Conservation (phyloP, 2,329 filamentous ascomycete species). For the Diaporthe amygdali region DNA sequence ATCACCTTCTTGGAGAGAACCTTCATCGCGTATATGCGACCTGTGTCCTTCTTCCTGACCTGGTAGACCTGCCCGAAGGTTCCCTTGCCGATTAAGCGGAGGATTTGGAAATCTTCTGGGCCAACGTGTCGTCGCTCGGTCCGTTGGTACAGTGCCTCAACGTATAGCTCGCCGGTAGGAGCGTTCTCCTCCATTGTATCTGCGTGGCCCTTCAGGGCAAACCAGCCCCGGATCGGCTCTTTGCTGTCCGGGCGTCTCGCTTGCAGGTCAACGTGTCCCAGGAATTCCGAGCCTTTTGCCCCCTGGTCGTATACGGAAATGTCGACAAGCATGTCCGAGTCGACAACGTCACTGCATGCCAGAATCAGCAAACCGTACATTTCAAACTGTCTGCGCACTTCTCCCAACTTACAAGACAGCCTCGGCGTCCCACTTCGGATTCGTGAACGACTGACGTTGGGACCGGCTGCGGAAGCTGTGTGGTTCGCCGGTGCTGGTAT, state of each 20-base stretch:
- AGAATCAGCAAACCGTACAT: neutral
- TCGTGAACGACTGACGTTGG: constrained; percentile 67
- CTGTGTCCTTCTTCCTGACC: constrained; percentile 95
- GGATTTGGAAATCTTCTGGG: constrained; percentile 92
- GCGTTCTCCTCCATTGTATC: constrained; percentile 75
- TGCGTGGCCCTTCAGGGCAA: constrained; percentile 75
- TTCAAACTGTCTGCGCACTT: neutral
- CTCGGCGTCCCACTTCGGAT: constrained; percentile 94
- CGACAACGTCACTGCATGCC: constrained; percentile 80
- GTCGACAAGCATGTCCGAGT: constrained; percentile 87
- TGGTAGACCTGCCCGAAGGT: constrained; percentile 99
- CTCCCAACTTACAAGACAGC: constrained; percentile 80
- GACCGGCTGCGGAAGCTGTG: constrained; percentile 65
- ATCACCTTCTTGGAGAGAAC: constrained; percentile 99
- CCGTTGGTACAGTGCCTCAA: constrained; percentile 85
- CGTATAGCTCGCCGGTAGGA: constrained; percentile 85
- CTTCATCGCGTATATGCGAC: constrained; percentile 98
- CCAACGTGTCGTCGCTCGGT: constrained; percentile 91
- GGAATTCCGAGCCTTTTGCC: constrained; percentile 82
- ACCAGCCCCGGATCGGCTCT: constrained; percentile 83
- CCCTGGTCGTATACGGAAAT: constrained; percentile 91
- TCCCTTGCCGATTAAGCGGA: constrained; percentile 96
- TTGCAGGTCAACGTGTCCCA: constrained; percentile 87
- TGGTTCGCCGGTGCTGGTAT: constrained; percentile 80
- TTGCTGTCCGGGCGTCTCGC: constrained; percentile 69